phyloP scores from a whole-genome alignment of 73 alveolate species.

The Tetrahymena borealis region DNA sequence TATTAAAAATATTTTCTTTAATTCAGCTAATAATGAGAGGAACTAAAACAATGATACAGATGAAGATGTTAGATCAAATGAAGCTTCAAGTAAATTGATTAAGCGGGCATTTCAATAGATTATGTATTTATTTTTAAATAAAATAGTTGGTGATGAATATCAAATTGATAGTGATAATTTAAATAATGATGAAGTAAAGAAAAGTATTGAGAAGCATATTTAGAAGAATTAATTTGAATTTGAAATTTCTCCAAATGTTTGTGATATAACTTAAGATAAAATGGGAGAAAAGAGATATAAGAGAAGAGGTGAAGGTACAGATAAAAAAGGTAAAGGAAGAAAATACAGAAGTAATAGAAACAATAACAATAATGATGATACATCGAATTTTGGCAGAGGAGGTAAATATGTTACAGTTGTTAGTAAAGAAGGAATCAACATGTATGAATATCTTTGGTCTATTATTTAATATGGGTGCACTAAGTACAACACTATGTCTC shows the following conservation, averaged over 20 bases:
- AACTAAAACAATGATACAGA: background rate
- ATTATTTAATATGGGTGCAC: background rate
- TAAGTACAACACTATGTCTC: background rate
- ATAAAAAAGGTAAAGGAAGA: background rate
- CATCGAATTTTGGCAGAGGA: background rate
- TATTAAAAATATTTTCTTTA: background rate
- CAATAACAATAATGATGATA: no score
- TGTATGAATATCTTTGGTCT: background rate
- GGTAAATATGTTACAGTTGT: background rate
- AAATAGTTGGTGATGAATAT: background rate
- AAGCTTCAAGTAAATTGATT: background rate
- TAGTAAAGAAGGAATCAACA: background rate
- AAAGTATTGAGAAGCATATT: background rate
- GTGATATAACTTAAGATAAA: background rate
- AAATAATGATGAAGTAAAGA: background rate
- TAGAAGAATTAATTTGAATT: background rate
- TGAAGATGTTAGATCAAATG: background rate
- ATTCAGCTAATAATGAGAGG: background rate
- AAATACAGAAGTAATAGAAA: no score
- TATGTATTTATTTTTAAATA: background rate
- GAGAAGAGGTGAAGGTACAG: background rate
- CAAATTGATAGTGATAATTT: background rate
- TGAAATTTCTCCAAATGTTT: background rate
- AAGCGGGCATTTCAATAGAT: background rate
- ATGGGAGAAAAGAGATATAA: background rate